Base-by-base conservation (phyloP, 768 basidiomycete genomes). In the Phallus indusiatus region DNA sequence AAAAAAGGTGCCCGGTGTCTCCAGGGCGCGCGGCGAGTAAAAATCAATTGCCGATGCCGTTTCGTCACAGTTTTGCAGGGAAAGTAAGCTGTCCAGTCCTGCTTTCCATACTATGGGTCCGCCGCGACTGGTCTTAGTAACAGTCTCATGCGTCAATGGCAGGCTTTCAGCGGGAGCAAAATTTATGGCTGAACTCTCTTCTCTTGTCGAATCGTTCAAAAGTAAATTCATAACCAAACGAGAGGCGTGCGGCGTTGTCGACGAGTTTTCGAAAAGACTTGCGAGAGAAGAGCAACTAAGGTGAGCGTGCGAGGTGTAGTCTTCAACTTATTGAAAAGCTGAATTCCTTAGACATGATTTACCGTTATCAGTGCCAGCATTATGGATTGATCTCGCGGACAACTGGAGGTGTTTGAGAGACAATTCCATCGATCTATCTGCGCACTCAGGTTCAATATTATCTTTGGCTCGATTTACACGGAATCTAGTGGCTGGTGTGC, bases 401-500 rank as follows among this genome's bases (percentile, higher is more conserved):
- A 68, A 83, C 6, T 91, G 89, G 89, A 69, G 69, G 4, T 42
- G 46, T 12, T 49, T 72, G 4, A 66, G 67, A 16, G 61, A 10
- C 28, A 72, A 77, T 65, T 70, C 77, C 53, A 70, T 72, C 54
- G 76, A 16, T 47, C 37, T 7, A 62, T 53, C 11, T 66, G 66
- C 28, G 46, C 60, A n/a, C 36, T 22, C 54, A 51, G 47, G 54
- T 16, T 59, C 55, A 20, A 46, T 48, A 20, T 35, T 71, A n/a
- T 76, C 74, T 64, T 65, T 91, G 20, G 86, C 84, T 8, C 86
- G 82, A 66, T 85, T 94, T 67, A 91, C 89, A 14, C 80, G 94
- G 60, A 94, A 96, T 68, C 71, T 94, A 10, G 83, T 90, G 35
- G 90, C 90, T 10, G 88, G 84, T 6, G 78, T 84, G 16, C 77